phyloP scores from a whole-genome alignment of 805 yeast species.

The Saturnispora kantuleensis region DNA sequence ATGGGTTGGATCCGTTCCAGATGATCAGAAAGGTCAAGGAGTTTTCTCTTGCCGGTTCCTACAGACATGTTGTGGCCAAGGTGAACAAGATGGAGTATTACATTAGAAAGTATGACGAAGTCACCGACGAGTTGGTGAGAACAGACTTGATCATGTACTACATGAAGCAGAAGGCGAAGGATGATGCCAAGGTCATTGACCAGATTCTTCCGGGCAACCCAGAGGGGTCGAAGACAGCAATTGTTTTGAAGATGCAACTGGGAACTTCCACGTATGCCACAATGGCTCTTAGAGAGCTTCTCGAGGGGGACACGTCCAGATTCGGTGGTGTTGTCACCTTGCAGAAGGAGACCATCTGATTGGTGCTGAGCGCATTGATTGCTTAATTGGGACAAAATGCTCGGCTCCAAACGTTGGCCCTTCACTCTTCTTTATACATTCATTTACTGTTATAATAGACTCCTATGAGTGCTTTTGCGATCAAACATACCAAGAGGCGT shows the following conservation, averaged over 20 bases:
- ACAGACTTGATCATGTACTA: slow-evolving; percentile 63
- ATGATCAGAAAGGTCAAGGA: slow-evolving; percentile 84
- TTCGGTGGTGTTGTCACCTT: slow-evolving; percentile 21
- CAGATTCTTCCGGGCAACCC: slow-evolving; percentile 25
- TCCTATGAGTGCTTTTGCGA: no score
- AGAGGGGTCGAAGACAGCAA: slow-evolving; percentile 49
- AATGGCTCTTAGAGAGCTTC: slow-evolving; percentile 88
- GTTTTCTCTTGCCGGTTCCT: slow-evolving; percentile 86
- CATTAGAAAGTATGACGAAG: slow-evolving; percentile 49
- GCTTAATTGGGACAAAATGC: not conserved
- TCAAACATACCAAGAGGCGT: not conserved
- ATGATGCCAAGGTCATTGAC: slow-evolving; percentile 11
- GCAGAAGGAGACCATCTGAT: slow-evolving; percentile 6
- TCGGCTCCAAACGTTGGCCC: not conserved
- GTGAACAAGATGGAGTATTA: slow-evolving; percentile 57
- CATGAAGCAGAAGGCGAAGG: slow-evolving; percentile 15
- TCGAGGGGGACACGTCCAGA: slow-evolving; percentile 57
- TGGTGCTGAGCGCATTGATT: slow-evolving; percentile 2
- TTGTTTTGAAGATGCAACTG: slow-evolving; percentile 64
- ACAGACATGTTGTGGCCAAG: slow-evolving; percentile 60
- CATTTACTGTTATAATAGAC: not conserved
- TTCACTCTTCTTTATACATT: not conserved
- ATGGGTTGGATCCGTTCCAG: slow-evolving; percentile 71
- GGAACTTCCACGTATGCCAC: slow-evolving; percentile 93
- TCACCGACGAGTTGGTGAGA: slow-evolving; percentile 61